Evolutionary conservation across 352 stramenopile genomes (phyloP).

Genomic region (Peronospora farinosa): DNA sequence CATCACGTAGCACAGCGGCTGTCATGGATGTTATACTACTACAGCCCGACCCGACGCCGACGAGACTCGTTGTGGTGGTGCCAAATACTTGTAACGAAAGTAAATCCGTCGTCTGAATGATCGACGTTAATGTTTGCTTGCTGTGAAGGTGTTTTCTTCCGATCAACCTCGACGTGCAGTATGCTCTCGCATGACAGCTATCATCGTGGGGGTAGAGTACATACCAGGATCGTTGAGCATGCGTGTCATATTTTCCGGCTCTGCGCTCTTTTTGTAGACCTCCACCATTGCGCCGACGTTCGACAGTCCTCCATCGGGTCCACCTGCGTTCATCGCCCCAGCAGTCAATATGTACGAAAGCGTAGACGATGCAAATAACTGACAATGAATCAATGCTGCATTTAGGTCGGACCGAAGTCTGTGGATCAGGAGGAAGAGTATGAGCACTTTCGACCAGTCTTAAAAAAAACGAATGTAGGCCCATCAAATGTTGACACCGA

Average conservation of each 20-base stretch:
- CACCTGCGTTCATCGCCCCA: slow-evolving; percentile 33
- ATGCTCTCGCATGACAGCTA: slow-evolving; percentile 38
- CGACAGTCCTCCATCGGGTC: slow-evolving; percentile 34
- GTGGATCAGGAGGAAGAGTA: no score
- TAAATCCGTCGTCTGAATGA: slow-evolving; percentile 40
- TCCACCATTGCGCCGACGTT: slow-evolving; percentile 62
- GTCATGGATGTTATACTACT: slow-evolving; percentile 5
- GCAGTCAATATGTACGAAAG: slow-evolving; percentile 13
- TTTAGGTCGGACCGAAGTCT: no score
- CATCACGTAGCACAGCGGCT: no score
- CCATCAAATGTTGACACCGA: no score
- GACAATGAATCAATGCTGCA: no score
- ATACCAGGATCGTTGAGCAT: slow-evolving; percentile 67
- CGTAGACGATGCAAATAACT: no score
- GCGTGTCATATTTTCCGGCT: slow-evolving; percentile 67
- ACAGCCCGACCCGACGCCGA: slow-evolving; percentile 36
- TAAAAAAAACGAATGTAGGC: no score
- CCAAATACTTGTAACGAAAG: slow-evolving; percentile 49
- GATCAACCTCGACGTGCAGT: slow-evolving; percentile 6
- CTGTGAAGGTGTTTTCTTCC: slow-evolving; percentile 5
- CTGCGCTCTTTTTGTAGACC: slow-evolving; percentile 46
- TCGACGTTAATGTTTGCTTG: slow-evolving; percentile 14
- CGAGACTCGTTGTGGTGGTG: slow-evolving; percentile 52
- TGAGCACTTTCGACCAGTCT: no score
- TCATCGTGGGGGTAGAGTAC: slow-evolving; percentile 71